Evolutionary conservation across 2,329 filamentous ascomycete genomes (phyloP).

Genomic region (Grosmannia clavigera): DNA sequence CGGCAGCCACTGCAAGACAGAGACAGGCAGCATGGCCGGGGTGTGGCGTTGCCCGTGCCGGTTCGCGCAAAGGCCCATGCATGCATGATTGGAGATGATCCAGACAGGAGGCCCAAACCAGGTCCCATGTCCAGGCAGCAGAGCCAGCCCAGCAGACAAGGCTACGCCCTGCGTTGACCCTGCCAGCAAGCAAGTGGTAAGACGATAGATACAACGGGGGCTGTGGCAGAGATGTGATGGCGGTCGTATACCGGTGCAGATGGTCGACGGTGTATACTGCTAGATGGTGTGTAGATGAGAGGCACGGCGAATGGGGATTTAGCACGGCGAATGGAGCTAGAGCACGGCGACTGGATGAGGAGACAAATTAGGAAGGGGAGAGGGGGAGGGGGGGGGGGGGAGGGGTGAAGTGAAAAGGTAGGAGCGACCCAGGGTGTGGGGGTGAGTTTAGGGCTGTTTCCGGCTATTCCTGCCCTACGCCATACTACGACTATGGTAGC

Average conservation of each 20-base stretch:
- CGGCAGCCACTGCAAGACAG: not conserved
- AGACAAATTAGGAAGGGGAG: not conserved
- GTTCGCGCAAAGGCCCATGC: too few relatives aligned
- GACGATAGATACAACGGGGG: not conserved
- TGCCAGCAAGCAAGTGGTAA: not conserved
- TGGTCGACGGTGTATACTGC: not conserved
- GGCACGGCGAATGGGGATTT: not conserved
- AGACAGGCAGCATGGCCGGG: not conserved
- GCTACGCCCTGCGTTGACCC: not conserved
- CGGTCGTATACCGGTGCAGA: not conserved
- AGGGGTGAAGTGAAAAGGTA: not conserved
- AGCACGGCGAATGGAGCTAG: not conserved
- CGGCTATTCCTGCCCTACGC: slow-evolving; percentile 1
- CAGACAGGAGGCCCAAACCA: too few relatives aligned
- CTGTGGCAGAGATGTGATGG: not conserved
- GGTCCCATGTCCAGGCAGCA: too few relatives aligned
- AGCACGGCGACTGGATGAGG: not conserved
- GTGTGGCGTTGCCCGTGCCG: not conserved
- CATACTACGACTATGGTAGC: not conserved
- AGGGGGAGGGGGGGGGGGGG: not conserved
- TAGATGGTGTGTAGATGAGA: not conserved
- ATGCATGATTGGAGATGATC: too few relatives aligned
- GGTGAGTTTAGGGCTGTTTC: not conserved
- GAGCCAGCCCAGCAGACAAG: not conserved
- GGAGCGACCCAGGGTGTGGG: not conserved